phyloP scores from a whole-genome alignment of 306 rosid species.

The Vicia sativa region DNA sequence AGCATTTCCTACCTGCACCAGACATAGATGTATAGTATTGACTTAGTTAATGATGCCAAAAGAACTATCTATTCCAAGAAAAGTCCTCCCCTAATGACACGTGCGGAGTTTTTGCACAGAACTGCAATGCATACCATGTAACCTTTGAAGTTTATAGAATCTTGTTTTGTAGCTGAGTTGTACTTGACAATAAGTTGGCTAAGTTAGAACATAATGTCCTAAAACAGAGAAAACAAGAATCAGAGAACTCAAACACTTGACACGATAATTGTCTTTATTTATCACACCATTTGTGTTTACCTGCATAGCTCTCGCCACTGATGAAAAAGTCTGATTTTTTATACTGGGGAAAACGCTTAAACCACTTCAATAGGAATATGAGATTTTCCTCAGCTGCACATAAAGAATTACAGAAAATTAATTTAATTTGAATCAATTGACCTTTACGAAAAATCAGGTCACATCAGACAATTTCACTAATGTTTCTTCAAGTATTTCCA shows the following conservation, averaged over 20 bases:
- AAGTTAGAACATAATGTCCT: constrained; percentile 98
- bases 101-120: not conserved
- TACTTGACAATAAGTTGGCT: constrained; percentile 76
- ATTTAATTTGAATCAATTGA: not conserved
- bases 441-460: not conserved
- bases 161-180: constrained; percentile 51
- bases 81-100: too few species aligned
- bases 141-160: constrained; percentile 77
- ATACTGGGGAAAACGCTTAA: constrained; percentile 78
- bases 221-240: constrained; percentile 19
- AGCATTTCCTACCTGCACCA: constrained; percentile 93
- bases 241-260: constrained; percentile 8
- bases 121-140: constrained; percentile 62
- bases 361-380: constrained; percentile 71
- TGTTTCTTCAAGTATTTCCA: too few species aligned
- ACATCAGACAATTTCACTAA: too few species aligned
- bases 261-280: not conserved
- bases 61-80: too few species aligned
- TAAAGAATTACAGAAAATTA: not conserved
- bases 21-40: constrained; percentile 20
- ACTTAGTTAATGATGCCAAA: too few species aligned
- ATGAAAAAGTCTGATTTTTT: constrained; percentile 67
- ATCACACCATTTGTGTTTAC: constrained; percentile 44
- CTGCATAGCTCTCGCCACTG: constrained; percentile 91
- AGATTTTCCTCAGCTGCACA: constrained; percentile 74